phyloP scores from a whole-genome alignment of 2,329 filamentous ascomycete species.

The Venturiaceae sp. region DNA sequence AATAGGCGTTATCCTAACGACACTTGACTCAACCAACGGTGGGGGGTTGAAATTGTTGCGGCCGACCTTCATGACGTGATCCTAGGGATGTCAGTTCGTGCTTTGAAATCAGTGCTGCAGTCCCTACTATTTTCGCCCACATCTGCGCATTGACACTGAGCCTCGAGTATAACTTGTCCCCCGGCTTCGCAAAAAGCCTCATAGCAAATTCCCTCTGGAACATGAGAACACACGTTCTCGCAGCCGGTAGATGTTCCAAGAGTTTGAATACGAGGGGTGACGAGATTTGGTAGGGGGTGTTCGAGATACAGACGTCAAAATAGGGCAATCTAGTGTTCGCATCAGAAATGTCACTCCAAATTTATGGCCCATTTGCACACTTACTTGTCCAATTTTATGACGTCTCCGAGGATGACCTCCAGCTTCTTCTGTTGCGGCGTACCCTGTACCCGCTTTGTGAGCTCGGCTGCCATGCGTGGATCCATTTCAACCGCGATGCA shows the following conservation, averaged over 20 bases:
- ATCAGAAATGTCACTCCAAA: too few relatives aligned
- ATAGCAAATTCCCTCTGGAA: conserved; percentile 94
- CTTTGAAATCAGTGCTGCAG: neutral
- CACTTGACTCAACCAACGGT: conserved; percentile 82
- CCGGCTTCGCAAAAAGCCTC: conserved; percentile 76
- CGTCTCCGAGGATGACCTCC: conserved; percentile 83
- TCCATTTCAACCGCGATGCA: conserved; percentile 80
- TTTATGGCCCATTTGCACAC: too few relatives aligned
- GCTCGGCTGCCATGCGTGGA: conserved; percentile 90
- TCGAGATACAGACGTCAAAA: conserved; percentile 77
- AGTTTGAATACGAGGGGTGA: conserved; percentile 88
- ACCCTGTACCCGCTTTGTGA: conserved; percentile 87
- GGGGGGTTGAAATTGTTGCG: conserved; percentile 96
- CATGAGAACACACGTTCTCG: conserved; percentile 83
- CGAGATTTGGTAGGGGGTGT: conserved; percentile 73
- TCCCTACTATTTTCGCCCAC: conserved; percentile 50
- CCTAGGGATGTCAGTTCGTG: conserved; percentile 27
- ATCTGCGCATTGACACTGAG: conserved; percentile 90
- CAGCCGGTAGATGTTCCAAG: conserved; percentile 69
- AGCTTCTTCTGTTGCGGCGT: conserved; percentile 75
- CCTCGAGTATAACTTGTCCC: conserved; percentile 83
- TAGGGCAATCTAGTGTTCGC: too few relatives aligned
- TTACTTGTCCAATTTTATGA: conserved; percentile 78
- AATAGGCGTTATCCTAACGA: conserved; percentile 85
- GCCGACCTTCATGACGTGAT: conserved; percentile 80